A percentile compares a stretch with the other conserved stretches of the same genome.
These are phyloP conservation scores for Corinectria fuckeliana DNA, from an alignment of 2,329 filamentous ascomycete species.

Conservation along the genomic window DNA sequence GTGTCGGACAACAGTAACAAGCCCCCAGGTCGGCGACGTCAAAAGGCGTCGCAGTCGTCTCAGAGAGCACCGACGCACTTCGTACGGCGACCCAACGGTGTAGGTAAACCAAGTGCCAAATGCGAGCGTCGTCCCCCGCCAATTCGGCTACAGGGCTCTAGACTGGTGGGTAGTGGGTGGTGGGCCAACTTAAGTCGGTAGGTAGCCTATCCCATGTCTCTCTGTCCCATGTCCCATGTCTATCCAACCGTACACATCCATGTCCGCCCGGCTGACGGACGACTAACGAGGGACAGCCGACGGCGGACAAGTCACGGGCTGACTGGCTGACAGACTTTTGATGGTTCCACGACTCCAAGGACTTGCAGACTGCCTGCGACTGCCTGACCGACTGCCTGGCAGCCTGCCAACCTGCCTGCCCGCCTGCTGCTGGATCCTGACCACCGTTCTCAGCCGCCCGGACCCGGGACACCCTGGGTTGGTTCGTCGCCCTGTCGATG, in stretches of 20 bases:
- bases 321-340: neutral
- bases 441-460: constrained; percentile 30
- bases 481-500: constrained; percentile 32
- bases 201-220: neutral
- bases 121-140: constrained; percentile 14
- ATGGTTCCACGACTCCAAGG: neutral
- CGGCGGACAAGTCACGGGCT: neutral
- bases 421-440: neutral
- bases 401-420: neutral
- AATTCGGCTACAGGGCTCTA: constrained; percentile 12
- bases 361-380: neutral
- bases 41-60: constrained; percentile 7
- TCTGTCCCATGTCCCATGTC: constrained; percentile 1
- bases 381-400: neutral
- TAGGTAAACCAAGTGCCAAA: constrained; percentile 9
- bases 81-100: constrained; percentile 8
- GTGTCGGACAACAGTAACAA: constrained; percentile 3
- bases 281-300: neutral
- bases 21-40: constrained; percentile 2
- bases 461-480: constrained; percentile 27
- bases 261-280: neutral
- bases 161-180: neutral
- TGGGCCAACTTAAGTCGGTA: neutral
- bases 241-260: constrained; percentile 8
- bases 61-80: constrained; percentile 1